Percentiles rank a stretch among this genome's conserved stretches.
These are phyloP conservation scores for Lactarius pseudohatsudake DNA, from an alignment of 768 basidiomycete genomes.

Conservation along the genomic window DNA sequence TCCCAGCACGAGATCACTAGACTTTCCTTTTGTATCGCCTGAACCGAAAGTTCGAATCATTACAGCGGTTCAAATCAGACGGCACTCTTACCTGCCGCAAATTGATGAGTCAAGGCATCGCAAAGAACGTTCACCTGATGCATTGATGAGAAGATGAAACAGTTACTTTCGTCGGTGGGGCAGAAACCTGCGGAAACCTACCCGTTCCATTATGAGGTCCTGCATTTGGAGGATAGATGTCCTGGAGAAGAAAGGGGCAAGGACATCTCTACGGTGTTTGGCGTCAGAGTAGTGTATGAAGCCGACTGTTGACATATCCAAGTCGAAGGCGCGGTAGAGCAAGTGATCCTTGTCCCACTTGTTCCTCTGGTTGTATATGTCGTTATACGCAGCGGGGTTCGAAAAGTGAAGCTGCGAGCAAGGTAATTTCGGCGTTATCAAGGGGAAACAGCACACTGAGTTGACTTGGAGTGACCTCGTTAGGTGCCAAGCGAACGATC, in stretches of 20 bases:
- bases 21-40: neutral
- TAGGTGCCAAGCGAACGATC: neutral
- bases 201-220: neutral
- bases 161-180: too few species aligned
- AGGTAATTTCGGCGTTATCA: too few species aligned
- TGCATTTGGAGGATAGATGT: conserved; percentile 7
- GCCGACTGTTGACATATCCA: conserved; percentile 1
- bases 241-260: conserved; percentile 1
- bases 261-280: neutral
- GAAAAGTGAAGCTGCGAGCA: conserved; percentile 1
- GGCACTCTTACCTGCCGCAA: neutral
- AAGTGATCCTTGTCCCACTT: too few species aligned
- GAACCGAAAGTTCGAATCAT: neutral
- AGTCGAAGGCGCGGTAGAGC: conserved; percentile 9
- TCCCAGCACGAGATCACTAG: conserved; percentile 3
- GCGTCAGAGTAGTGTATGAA: too few species aligned
- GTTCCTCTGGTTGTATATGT: too few species aligned
- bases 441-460: too few species aligned
- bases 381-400: too few species aligned
- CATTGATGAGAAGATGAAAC: too few species aligned
- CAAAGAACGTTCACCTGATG: neutral
- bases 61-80: too few species aligned
- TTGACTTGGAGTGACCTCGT: conserved; percentile 1
- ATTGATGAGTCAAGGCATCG: neutral
- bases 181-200: neutral